Evolutionary conservation across 768 basidiomycete species (phyloP), one percentile per base, ranked within the genome.

Genomic region (Trichaptum fuscoviolaceum): DNA sequence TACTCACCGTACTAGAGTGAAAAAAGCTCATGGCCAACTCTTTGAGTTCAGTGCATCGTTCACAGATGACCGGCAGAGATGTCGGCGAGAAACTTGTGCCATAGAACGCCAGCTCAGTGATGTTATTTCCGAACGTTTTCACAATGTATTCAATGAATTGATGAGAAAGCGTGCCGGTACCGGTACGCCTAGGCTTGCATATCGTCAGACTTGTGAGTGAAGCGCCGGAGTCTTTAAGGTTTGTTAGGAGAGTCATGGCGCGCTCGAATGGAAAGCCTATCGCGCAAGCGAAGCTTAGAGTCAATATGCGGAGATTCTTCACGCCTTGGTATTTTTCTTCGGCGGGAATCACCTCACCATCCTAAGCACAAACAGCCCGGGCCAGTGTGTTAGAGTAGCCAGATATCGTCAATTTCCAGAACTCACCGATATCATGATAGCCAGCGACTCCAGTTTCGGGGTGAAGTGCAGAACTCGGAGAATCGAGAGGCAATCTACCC

Each of bases 371-470:
- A 8, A 30, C 8, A 30, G 30, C 30, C 30, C n/a, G n/a, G n/a
- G n/a, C n/a, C n/a, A n/a, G 20, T 12, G 42, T 20, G 20, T 52
- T 12, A 52, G 12, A 52, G 42, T 52, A 4, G 20, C 12, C 15
- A 52, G 10, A 12, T 20, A 52, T 52, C 15, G 42, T 2, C 2
- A 15, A 5, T 12, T 5, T 12, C 12, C 42, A 10, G 15, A 2
- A 75, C 87, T 67, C 66, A 91, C 89, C 66, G 82, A 81, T 58
- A 82, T 80, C 20, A 86, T 86, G 34, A 91, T 77, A 0, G 89
- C 87, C 0, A 92, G 77, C 65, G 81, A 85, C 68, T 85, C 83
- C 15, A 92, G 79, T 6, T 77, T 71, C 0, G 89, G 89, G 0
- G 84, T 85, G 62, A 84, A 76, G 0, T 72, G 68, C 7, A 73